Evolutionary conservation across 352 stramenopile genomes (phyloP).

Genomic region (Globisporangium nagaii): DNA sequence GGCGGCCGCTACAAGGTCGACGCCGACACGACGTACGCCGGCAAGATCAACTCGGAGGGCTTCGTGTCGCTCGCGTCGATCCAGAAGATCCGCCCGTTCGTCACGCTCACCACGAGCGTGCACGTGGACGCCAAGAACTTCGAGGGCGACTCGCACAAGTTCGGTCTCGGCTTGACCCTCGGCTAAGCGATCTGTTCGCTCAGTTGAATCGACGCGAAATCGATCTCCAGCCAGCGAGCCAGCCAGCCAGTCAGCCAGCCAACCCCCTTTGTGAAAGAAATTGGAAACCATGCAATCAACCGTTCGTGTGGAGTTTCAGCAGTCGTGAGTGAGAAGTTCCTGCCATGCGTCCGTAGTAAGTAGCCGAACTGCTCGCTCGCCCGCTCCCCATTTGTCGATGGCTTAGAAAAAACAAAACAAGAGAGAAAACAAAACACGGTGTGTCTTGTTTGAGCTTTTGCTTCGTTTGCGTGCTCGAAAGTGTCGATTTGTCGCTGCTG

Average conservation of each 20-base stretch:
- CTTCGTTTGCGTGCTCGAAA: not conserved
- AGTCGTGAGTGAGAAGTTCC: not conserved
- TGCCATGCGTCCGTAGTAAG: slow-evolving; percentile 7
- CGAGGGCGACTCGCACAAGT: slow-evolving; percentile 82
- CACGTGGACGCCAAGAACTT: slow-evolving; percentile 87
- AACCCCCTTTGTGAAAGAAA: not conserved
- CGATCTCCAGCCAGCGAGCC: too few relatives aligned
- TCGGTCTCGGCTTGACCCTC: slow-evolving; percentile 70
- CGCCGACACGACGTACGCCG: slow-evolving; percentile 69
- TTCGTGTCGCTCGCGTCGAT: slow-evolving; percentile 73
- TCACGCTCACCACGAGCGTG: slow-evolving; percentile 70
- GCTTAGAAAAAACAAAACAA: slow-evolving; percentile 7
- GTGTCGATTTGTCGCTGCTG: too few relatives aligned
- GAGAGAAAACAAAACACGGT: not conserved
- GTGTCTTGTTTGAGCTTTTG: not conserved
- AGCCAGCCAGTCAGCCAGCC: not conserved
- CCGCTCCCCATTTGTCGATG: slow-evolving; percentile 1
- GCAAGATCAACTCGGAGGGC: slow-evolving; percentile 81
- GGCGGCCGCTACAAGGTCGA: slow-evolving; percentile 75
- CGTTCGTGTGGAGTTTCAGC: not conserved
- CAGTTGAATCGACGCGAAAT: too few relatives aligned
- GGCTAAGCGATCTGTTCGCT: slow-evolving; percentile 46
- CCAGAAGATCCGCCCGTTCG: slow-evolving; percentile 71
- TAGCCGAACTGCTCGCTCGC: too few relatives aligned
- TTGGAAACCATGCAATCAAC: not conserved